phyloP scores from a whole-genome alignment of 2,329 filamentous ascomycete genomes.

The Exophiala sp. region DNA sequence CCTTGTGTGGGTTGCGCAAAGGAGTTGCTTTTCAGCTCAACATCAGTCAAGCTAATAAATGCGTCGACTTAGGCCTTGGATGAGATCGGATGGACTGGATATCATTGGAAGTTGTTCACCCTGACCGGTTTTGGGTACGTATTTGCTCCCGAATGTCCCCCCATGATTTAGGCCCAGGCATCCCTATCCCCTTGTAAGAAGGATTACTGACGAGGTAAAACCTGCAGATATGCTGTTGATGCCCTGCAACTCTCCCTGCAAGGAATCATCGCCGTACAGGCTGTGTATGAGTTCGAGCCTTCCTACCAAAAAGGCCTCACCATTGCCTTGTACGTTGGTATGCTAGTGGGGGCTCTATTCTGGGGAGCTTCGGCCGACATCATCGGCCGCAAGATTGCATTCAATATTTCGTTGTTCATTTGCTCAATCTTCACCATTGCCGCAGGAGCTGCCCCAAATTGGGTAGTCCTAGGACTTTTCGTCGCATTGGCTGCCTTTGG shows the following conservation, averaged over 20 bases:
- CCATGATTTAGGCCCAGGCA: no score
- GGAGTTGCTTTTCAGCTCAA: neutral
- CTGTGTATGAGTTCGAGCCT: constrained; percentile 13
- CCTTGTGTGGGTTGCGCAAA: neutral
- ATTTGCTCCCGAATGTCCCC: neutral
- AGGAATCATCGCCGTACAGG: constrained; percentile 8
- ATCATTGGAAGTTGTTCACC: constrained; percentile 58
- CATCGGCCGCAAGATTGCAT: constrained; percentile 64
- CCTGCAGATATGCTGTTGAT: constrained; percentile 26
- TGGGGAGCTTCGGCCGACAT: constrained; percentile 67
- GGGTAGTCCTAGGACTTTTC: neutral
- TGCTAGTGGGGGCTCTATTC: constrained; percentile 51
- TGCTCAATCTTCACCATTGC: constrained; percentile 60
- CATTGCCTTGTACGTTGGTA: constrained; percentile 39
- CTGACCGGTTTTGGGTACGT: constrained; percentile 58
- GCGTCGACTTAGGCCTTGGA: constrained; percentile 38
- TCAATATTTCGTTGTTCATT: constrained; percentile 63
- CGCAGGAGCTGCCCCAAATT: constrained; percentile 64
- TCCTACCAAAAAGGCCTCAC: constrained; percentile 30
- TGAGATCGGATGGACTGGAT: constrained; percentile 58
- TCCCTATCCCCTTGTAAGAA: neutral
- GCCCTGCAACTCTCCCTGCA: constrained; percentile 30
- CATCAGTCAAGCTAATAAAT: neutral
- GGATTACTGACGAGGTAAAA: neutral
- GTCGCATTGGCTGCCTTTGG: constrained; percentile 5